Evolutionary conservation across 148 eudicot genomes (phyloP).

Genomic region (Camellia lanceoleosa): DNA sequence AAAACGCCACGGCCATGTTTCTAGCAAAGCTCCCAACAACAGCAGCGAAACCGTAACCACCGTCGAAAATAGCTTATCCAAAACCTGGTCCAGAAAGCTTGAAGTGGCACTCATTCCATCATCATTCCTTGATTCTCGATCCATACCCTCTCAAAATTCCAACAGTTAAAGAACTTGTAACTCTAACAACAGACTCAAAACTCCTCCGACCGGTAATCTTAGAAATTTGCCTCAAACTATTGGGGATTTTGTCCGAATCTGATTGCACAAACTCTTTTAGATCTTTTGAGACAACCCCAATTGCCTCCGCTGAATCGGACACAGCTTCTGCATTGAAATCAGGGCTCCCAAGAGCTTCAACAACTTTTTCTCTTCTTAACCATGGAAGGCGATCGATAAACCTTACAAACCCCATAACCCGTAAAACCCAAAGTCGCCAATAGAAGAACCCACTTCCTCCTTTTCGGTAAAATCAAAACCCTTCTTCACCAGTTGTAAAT

Average conservation of each 20-base stretch:
- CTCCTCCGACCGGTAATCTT: conserved; percentile 55
- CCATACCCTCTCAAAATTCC: conserved; percentile 57
- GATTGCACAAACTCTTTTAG: conserved; percentile 58
- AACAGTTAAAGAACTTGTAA: conserved; percentile 52
- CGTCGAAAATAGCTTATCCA: conserved; percentile 65
- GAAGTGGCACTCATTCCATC: conserved; percentile 25
- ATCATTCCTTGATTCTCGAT: conserved; percentile 22
- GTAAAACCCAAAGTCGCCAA: conserved; percentile 57
- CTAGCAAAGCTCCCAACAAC: conserved; percentile 82
- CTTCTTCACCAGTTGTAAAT: conserved; percentile 45
- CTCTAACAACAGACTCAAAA: conserved; percentile 39
- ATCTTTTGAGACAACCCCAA: conserved; percentile 63
- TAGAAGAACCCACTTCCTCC: conserved; percentile 50
- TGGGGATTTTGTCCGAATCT: conserved; percentile 66
- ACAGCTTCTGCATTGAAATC: conserved; percentile 37
- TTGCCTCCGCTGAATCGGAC: conserved; percentile 55
- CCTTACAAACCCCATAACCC: conserved; percentile 57
- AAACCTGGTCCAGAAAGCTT: conserved; percentile 48
- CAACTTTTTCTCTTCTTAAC: conserved; percentile 44
- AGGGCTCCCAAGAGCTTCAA: conserved; percentile 42
- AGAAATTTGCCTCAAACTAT: conserved; percentile 62
- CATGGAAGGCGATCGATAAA: conserved; percentile 58
- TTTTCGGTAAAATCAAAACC: conserved; percentile 44
- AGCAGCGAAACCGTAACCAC: conserved; percentile 75
- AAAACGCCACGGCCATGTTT: conserved; percentile 59